phyloP scores from a whole-genome alignment of 495 filamentous ascomycete species.

The Cenococcum geophilum region DNA sequence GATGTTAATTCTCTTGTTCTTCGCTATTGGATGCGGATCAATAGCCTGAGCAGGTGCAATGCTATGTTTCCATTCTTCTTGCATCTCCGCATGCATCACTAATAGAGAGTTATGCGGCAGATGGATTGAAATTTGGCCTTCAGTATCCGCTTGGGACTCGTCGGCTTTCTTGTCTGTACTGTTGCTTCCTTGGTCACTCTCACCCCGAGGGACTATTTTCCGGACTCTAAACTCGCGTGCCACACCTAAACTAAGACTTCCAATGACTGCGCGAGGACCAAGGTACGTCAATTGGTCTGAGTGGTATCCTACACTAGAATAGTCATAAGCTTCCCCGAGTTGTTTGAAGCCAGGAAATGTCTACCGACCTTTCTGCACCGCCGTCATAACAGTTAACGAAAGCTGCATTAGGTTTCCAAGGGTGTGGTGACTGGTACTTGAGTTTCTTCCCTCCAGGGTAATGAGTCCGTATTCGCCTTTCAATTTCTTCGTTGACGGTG shows the following conservation, averaged over 20 bases:
- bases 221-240: conserved; percentile 85
- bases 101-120: conserved; percentile 90
- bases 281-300: conserved; percentile 89
- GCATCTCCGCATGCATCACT: conserved; percentile 91
- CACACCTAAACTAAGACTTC: conserved; percentile 83
- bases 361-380: conserved; percentile 49
- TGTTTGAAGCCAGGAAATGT: background rate
- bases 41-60: conserved; percentile 68
- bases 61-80: conserved; percentile 71
- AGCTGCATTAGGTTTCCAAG: conserved; percentile 81
- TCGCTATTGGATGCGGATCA: conserved; percentile 74
- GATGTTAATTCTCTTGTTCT: conserved; percentile 78
- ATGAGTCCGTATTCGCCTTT: conserved; percentile 53
- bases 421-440: conserved; percentile 62
- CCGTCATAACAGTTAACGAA: conserved; percentile 93
- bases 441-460: conserved; percentile 66
- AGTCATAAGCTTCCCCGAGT: background rate
- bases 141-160: conserved; percentile 48
- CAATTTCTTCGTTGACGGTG: conserved; percentile 68
- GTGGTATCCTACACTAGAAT: conserved; percentile 69
- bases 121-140: conserved; percentile 85
- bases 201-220: conserved; percentile 56
- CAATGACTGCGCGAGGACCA: conserved; percentile 80
- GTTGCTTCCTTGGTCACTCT: conserved; percentile 19
- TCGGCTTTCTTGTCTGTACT: conserved; percentile 31